Conservation (phyloP, 2,329 filamentous ascomycete genomes). For the Cladobotryum mycophilum region DNA sequence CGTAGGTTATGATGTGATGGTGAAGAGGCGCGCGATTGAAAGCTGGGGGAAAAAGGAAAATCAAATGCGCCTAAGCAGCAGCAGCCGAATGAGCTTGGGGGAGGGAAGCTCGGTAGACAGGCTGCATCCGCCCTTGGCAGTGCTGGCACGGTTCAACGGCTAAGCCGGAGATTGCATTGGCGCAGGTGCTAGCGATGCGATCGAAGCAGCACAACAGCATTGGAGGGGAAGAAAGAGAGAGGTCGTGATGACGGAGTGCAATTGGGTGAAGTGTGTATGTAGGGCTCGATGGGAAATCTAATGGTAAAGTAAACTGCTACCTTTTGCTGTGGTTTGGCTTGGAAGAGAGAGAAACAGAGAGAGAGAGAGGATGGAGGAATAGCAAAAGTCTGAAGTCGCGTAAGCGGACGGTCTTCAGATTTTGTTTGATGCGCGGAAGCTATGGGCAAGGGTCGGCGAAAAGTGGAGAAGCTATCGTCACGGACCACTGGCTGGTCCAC, state of each 20-base stretch:
- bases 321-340: neutral
- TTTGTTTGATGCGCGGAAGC: slow-evolving; percentile 19
- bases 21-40: no score
- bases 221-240: no score
- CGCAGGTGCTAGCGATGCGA: neutral
- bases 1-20: no score
- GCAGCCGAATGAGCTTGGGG: neutral
- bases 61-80: neutral
- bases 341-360: neutral
- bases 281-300: neutral
- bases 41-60: neutral
- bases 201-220: no score
- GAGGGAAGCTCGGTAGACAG: neutral
- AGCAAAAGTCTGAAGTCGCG: slow-evolving; percentile 12
- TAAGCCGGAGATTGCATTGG: neutral
- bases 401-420: slow-evolving; percentile 18
- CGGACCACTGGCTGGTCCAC: slow-evolving; percentile 15
- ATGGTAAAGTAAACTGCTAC: neutral
- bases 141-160: slow-evolving; percentile 1
- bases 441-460: slow-evolving; percentile 8
- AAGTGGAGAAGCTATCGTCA: slow-evolving; percentile 15
- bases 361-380: neutral
- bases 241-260: neutral
- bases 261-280: neutral
- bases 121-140: neutral